Conservation (phyloP, 768 basidiomycete genomes). For the Suillus paluster region DNA sequence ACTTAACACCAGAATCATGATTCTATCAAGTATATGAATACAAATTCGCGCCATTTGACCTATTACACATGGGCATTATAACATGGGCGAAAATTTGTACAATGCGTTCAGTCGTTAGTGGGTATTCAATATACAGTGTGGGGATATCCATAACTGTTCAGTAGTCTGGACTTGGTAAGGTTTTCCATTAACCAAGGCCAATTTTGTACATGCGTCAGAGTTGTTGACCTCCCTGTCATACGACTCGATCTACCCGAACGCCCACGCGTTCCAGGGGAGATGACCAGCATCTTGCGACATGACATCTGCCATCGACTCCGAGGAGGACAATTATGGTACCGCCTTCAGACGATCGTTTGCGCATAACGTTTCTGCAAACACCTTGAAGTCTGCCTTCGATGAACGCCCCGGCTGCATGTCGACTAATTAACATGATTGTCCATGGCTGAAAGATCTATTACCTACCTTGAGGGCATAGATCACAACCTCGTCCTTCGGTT, state of each 20-base stretch:
- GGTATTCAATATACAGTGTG: constrained; percentile 3
- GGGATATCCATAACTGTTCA: background rate
- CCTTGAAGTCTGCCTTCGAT: constrained; percentile 56
- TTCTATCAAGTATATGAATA: constrained; percentile 9
- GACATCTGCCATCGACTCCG: background rate
- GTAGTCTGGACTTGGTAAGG: background rate
- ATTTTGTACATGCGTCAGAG: no score
- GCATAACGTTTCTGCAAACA: constrained; percentile 52
- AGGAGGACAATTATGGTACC: background rate
- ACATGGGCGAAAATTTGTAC: background rate
- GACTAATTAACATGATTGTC: background rate
- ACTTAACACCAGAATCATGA: background rate
- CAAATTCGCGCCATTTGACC: constrained; percentile 2
- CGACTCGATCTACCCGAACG: background rate
- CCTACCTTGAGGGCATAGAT: constrained; percentile 70
- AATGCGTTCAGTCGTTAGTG: background rate
- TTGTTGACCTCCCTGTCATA: background rate
- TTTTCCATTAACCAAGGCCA: background rate
- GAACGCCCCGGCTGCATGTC: constrained; percentile 40
- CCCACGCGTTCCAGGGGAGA: background rate
- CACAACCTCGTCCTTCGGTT: constrained; percentile 47
- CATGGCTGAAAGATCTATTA: background rate
- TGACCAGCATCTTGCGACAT: background rate
- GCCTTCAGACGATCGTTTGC: constrained; percentile 38
- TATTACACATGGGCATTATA: background rate